phyloP scores from a whole-genome alignment of 768 basidiomycete genomes.

The Suillus spraguei region DNA sequence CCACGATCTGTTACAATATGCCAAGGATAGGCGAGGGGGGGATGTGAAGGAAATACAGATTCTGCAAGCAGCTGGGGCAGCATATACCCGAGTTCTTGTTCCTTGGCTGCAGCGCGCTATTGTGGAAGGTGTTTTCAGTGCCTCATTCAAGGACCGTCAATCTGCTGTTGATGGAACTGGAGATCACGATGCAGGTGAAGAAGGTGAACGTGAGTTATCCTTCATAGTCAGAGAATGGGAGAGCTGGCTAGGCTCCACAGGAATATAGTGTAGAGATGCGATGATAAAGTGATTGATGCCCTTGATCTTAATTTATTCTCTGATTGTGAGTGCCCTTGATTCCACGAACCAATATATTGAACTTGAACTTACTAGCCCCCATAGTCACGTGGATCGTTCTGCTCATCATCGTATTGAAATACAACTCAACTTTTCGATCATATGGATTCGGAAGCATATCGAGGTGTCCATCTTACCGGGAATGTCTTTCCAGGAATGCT shows the following conservation, averaged over 20 bases:
- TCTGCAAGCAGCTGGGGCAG: slow-evolving; percentile 52
- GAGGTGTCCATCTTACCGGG: too few relatives aligned
- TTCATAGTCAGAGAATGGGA: slow-evolving; percentile 29
- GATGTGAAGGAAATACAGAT: slow-evolving; percentile 35
- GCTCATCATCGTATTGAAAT: neutral
- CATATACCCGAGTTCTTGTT: slow-evolving; percentile 64
- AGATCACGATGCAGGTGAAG: slow-evolving; percentile 1
- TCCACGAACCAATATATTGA: neutral
- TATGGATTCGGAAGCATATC: too few relatives aligned
- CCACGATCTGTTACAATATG: slow-evolving; percentile 49
- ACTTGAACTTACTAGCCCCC: neutral
- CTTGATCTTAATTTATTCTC: neutral
- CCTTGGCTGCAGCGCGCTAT: slow-evolving; percentile 73
- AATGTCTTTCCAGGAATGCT: neutral
- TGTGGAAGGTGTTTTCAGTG: slow-evolving; percentile 74
- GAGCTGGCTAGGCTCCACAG: slow-evolving; percentile 26
- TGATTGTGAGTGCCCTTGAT: neutral
- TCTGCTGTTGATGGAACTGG: neutral
- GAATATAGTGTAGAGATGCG: slow-evolving; percentile 6
- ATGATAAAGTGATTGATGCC: neutral
- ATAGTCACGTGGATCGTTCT: neutral
- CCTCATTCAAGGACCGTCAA: slow-evolving; percentile 21
- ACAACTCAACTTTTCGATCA: neutral
- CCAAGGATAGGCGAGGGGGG: slow-evolving; percentile 39
- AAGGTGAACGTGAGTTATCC: slow-evolving; percentile 10